A percentile compares a stretch with the other conserved stretches of the same genome.
Evolutionary conservation across 2,329 filamentous ascomycete species (phyloP).

Genomic region (Phialemoniopsis sp.): DNA sequence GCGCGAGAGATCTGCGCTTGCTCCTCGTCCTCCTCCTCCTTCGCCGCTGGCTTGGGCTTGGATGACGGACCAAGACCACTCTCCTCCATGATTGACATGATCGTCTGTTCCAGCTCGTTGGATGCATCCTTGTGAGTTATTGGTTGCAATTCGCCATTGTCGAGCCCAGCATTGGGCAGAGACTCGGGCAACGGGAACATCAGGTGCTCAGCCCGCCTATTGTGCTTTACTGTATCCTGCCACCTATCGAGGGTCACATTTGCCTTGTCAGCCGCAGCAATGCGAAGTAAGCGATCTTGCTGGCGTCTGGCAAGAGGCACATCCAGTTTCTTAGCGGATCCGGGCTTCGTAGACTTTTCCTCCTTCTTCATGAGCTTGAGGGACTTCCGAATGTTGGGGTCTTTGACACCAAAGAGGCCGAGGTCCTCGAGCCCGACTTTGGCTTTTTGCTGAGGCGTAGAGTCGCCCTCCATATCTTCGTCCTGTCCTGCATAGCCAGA

Average conservation of each 20-base stretch:
- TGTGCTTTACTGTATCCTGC: constrained; percentile 93
- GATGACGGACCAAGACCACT: constrained; percentile 66
- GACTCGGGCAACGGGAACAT: constrained; percentile 80
- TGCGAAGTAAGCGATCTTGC: constrained; percentile 79
- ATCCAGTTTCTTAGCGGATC: constrained; percentile 66
- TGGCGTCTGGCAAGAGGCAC: constrained; percentile 81
- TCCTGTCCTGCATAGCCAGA: constrained; percentile 64
- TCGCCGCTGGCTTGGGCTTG: constrained; percentile 18
- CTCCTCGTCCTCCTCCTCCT: constrained; percentile 65
- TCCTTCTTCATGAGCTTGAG: constrained; percentile 70
- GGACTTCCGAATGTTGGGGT: constrained; percentile 72
- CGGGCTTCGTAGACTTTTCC: constrained; percentile 51
- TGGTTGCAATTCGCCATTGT: constrained; percentile 61
- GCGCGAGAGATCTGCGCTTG: constrained; percentile 65
- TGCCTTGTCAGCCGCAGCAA: constrained; percentile 81
- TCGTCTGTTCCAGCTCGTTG: constrained; percentile 80
- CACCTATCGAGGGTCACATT: constrained; percentile 88
- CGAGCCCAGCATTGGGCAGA: constrained; percentile 54
- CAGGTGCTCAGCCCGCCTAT: constrained; percentile 85
- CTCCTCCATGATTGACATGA: constrained; percentile 84
- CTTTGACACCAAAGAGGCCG: constrained; percentile 64
- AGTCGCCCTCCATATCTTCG: constrained; percentile 33
- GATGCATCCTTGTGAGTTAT: constrained; percentile 60
- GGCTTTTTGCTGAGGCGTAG: constrained; percentile 46
- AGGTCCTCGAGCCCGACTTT: constrained; percentile 76